These are phyloP conservation scores for Camellia granthamiana DNA, from an alignment of 148 eudicot species.

Conservation along the genomic window DNA sequence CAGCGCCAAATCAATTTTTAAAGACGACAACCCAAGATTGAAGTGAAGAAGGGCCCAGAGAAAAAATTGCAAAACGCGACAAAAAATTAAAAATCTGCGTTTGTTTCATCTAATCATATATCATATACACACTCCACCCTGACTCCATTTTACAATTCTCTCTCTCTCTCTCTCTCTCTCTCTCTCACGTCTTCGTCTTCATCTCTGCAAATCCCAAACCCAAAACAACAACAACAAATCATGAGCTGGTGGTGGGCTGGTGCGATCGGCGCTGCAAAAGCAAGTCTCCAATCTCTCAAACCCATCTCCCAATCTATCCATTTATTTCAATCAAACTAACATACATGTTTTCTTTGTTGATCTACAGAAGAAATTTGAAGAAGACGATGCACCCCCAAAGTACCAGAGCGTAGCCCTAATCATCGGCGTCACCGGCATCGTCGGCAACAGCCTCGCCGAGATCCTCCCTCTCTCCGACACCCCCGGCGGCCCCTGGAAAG, in stretches of 20 bases:
- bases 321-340: not conserved
- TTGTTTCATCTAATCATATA: too few species aligned
- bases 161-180: not conserved
- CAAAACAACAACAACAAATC: not conserved
- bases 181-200: not conserved
- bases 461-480: conserved; percentile 64
- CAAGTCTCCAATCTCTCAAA: not conserved
- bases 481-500: conserved; percentile 89
- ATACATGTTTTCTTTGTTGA: not conserved
- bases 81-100: too few species aligned
- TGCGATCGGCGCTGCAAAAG: conserved; percentile 48
- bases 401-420: conserved; percentile 57
- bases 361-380: conserved; percentile 44
- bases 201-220: not conserved
- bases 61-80: too few species aligned
- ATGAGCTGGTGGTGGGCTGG: conserved; percentile 69
- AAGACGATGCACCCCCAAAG: conserved; percentile 35
- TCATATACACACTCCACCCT: too few species aligned
- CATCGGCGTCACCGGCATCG: conserved; percentile 68
- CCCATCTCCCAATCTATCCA: not conserved
- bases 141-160: too few species aligned
- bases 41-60: too few species aligned
- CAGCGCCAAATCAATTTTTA: too few species aligned
- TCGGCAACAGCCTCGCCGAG: conserved; percentile 72
- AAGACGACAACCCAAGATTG: too few species aligned